Percentiles rank a stretch among this genome's conserved stretches.
phyloP scores from a whole-genome alignment of 129 eudicot genomes.

The Saposhnikovia divaricata region DNA sequence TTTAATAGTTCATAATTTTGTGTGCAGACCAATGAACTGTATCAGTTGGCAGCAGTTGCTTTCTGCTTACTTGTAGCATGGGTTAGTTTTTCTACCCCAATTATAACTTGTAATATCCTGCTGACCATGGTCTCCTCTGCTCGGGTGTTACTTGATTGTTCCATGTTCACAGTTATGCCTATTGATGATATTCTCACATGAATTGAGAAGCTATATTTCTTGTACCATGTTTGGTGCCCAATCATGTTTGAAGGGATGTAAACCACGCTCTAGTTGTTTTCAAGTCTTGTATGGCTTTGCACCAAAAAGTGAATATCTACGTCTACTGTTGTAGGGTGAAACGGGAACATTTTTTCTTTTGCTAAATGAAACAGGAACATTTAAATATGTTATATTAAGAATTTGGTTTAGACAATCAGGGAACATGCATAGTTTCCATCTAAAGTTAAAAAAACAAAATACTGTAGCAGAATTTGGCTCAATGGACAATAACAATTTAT shows the following conservation, averaged over 20 bases:
- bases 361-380: neutral
- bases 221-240: neutral
- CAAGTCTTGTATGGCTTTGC: neutral
- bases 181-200: neutral
- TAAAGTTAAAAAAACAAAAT: neutral
- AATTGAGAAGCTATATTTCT: neutral
- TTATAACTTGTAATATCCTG: neutral
- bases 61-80: conserved; percentile 98
- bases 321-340: neutral
- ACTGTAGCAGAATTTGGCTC: neutral
- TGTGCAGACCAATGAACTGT: conserved; percentile 96
- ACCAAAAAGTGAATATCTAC: neutral
- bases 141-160: neutral
- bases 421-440: neutral
- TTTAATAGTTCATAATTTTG: conserved; percentile 1
- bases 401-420: neutral
- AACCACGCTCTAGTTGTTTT: neutral
- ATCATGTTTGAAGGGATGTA: neutral
- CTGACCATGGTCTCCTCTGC: neutral
- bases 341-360: neutral
- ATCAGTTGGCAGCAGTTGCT: conserved; percentile 95
- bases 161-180: neutral
- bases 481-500: neutral
- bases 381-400: neutral
- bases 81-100: conserved; percentile 45